These are phyloP conservation scores for Obelidium mucronatum DNA, from an alignment of 192 early-diverging fungal genomes.

Conservation along the genomic window DNA sequence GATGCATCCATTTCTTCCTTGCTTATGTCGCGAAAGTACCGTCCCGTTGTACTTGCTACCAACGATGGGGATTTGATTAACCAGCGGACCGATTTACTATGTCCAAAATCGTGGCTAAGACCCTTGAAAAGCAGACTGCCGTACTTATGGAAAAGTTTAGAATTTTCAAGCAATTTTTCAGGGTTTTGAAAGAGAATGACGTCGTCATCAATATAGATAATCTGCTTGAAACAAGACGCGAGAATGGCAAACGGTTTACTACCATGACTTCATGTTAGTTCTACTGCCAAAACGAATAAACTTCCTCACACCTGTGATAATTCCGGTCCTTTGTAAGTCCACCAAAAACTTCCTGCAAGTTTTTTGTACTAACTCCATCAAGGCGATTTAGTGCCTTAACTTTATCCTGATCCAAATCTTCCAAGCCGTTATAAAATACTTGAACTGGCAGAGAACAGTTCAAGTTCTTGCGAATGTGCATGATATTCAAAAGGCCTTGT, in stretches of 20 bases:
- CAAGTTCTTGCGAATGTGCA: slow-evolving; percentile 24
- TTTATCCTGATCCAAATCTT: slow-evolving; percentile 20
- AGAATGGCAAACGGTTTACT: slow-evolving; percentile 72
- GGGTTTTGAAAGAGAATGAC: slow-evolving; percentile 69
- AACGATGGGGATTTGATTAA: slow-evolving; percentile 52
- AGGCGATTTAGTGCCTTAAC: slow-evolving; percentile 2
- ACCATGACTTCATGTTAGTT: neutral
- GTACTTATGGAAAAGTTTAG: slow-evolving; percentile 47
- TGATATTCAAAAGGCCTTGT: slow-evolving; percentile 21
- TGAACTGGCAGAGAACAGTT: slow-evolving; percentile 17
- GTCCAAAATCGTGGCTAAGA: slow-evolving; percentile 42
- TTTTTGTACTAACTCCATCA: slow-evolving; percentile 12
- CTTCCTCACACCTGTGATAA: slow-evolving; percentile 43
- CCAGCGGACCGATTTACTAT: slow-evolving; percentile 45
- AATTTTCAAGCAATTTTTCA: slow-evolving; percentile 47
- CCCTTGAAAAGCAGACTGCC: slow-evolving; percentile 72
- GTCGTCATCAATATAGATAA: slow-evolving; percentile 76
- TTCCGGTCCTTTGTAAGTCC: slow-evolving; percentile 26
- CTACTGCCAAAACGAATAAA: neutral
- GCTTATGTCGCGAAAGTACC: slow-evolving; percentile 55
- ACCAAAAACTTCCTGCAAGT: slow-evolving; percentile 24
- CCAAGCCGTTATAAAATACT: slow-evolving; percentile 27
- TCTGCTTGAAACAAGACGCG: slow-evolving; percentile 62
- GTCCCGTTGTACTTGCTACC: slow-evolving; percentile 61
- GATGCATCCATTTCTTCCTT: slow-evolving; percentile 55